phyloP scores from a whole-genome alignment of 352 stramenopile species.

The Globisporangium uncinulatum region DNA sequence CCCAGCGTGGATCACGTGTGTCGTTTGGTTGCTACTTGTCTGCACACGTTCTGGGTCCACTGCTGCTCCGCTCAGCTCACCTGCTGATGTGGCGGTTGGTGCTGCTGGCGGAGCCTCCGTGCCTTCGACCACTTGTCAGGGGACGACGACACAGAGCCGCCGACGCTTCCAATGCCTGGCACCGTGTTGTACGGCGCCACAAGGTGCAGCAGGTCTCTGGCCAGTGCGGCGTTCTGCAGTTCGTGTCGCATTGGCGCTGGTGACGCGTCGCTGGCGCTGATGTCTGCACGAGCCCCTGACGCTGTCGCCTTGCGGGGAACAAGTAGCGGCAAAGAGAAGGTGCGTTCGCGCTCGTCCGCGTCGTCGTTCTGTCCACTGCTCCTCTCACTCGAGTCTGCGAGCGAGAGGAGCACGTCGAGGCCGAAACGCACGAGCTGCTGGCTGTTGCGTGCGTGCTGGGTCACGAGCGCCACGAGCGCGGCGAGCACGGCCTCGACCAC shows the following conservation, averaged over 20 bases:
- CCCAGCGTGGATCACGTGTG: no score
- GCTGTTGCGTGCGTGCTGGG: slow-evolving; percentile 51
- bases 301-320: slow-evolving; percentile 3
- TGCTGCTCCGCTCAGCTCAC: neutral
- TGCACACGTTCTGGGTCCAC: no score
- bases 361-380: slow-evolving; percentile 2
- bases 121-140: slow-evolving; percentile 14
- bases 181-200: slow-evolving; percentile 42
- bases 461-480: slow-evolving; percentile 41
- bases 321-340: slow-evolving; percentile 6
- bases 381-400: slow-evolving; percentile 17
- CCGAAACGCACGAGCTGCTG: slow-evolving; percentile 60
- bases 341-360: slow-evolving; percentile 22
- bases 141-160: neutral
- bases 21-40: no score
- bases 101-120: slow-evolving; percentile 14
- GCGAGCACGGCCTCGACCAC: slow-evolving; percentile 61
- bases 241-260: neutral
- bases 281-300: no score
- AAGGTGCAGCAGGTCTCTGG: slow-evolving; percentile 54
- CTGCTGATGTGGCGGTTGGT: slow-evolving; percentile 7
- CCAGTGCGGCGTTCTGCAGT: slow-evolving; percentile 40
- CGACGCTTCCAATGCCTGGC: neutral
- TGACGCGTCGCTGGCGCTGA: no score
- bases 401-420: slow-evolving; percentile 48